Percentiles rank a stretch among this genome's conserved stretches.
Conservation (phyloP, 176 grass and related monocot genomes). For the Oryza rufipogon region DNA sequence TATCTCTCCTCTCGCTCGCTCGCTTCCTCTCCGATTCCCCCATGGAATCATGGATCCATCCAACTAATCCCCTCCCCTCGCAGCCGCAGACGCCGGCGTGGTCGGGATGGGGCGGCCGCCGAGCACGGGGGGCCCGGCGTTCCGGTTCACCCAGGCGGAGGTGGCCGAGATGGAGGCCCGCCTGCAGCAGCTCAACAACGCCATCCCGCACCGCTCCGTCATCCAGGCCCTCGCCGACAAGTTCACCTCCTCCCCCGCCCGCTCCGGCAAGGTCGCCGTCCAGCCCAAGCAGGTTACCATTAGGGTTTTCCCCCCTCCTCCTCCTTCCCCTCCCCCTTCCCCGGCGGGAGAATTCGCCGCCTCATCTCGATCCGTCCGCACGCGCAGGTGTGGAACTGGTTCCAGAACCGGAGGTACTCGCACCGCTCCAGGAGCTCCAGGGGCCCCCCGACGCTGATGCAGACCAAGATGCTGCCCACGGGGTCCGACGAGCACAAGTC, state of each 20-base stretch:
- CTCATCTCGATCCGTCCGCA: constrained; percentile 4
- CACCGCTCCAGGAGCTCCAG: constrained; percentile 72
- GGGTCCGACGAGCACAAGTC: constrained; percentile 53
- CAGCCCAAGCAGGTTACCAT: constrained; percentile 80
- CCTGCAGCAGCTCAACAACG: constrained; percentile 75
- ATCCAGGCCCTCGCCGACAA: constrained; percentile 77
- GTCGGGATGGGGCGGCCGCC: constrained; percentile 77
- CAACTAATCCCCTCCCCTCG: background rate
- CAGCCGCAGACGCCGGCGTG: background rate
- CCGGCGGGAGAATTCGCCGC: background rate
- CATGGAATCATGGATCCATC: background rate
- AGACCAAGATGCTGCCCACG: constrained; percentile 46
- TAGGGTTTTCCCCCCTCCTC: background rate
- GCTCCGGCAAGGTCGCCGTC: constrained; percentile 71
- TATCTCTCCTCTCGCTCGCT: background rate
- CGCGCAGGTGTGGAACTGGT: constrained; percentile 98
- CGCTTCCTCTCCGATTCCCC: background rate
- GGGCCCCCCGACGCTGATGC: constrained; percentile 19
- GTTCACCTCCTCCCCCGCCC: constrained; percentile 76
- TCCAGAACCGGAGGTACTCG: constrained; percentile 96
- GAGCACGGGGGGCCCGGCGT: constrained; percentile 66
- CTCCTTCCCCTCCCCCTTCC: too few relatives aligned
- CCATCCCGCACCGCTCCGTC: constrained; percentile 62
- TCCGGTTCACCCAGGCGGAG: constrained; percentile 88
- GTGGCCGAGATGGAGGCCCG: constrained; percentile 88